A percentile compares a stretch with the other conserved stretches of the same genome.
phyloP scores from a whole-genome alignment of 192 early-diverging fungal species.

The Backusella macrospora region DNA sequence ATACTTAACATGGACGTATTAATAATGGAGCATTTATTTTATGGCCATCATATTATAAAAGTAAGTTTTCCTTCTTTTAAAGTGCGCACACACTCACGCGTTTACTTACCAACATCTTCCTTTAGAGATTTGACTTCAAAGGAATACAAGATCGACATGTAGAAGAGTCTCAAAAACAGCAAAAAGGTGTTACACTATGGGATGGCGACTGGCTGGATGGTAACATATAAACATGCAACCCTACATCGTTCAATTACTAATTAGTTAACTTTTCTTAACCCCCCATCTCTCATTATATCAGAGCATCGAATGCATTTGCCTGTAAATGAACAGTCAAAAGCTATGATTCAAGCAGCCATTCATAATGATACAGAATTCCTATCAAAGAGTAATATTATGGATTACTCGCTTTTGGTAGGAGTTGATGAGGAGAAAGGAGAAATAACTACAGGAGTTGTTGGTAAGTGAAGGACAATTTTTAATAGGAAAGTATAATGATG shows the following conservation, averaged over 20 bases:
- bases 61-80: constrained; percentile 54
- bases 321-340: constrained; percentile 86
- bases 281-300: constrained; percentile 2
- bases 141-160: constrained; percentile 69
- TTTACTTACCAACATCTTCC: background rate
- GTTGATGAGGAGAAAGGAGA: constrained; percentile 86
- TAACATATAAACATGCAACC: constrained; percentile 21
- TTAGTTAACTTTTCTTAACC: background rate
- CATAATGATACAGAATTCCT: constrained; percentile 93
- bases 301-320: constrained; percentile 63
- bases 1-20: constrained; percentile 80
- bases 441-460: constrained; percentile 89
- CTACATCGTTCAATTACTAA: background rate
- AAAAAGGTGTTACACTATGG: constrained; percentile 54
- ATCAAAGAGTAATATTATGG: constrained; percentile 92
- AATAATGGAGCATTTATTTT: constrained; percentile 96
- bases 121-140: constrained; percentile 77
- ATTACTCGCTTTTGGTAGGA: constrained; percentile 94
- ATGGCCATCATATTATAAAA: constrained; percentile 64
- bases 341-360: constrained; percentile 77
- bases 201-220: constrained; percentile 77
- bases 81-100: background rate
- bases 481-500: background rate
- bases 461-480: constrained; percentile 14
- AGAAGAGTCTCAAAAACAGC: constrained; percentile 39